Conservation (phyloP, 352 stramenopile species). For the Pythium utonaiense region DNA sequence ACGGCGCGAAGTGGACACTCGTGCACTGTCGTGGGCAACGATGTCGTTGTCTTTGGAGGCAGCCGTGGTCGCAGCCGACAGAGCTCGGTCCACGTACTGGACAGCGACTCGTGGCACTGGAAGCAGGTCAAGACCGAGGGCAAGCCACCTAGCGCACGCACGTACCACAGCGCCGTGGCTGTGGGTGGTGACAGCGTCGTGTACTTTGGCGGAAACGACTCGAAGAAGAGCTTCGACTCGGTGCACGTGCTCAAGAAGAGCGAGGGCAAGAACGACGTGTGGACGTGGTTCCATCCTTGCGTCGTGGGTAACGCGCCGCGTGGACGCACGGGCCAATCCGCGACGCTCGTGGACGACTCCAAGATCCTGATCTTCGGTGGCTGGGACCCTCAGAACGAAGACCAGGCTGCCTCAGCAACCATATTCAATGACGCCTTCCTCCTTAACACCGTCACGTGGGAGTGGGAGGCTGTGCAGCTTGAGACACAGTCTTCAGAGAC, state of each 20-base stretch:
- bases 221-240: slow-evolving; percentile 87
- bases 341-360: slow-evolving; percentile 79
- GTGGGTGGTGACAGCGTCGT: slow-evolving; percentile 72
- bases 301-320: slow-evolving; percentile 69
- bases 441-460: slow-evolving; percentile 89
- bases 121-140: slow-evolving; percentile 82
- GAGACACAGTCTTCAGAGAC: slow-evolving; percentile 11
- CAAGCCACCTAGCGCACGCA: slow-evolving; percentile 82
- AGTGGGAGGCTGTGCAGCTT: slow-evolving; percentile 75
- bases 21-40: slow-evolving; percentile 66
- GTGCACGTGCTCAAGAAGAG: slow-evolving; percentile 89
- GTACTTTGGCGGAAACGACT: slow-evolving; percentile 93
- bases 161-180: slow-evolving; percentile 87
- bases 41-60: slow-evolving; percentile 80
- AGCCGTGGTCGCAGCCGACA: slow-evolving; percentile 66
- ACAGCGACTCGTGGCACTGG: slow-evolving; percentile 89
- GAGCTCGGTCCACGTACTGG: slow-evolving; percentile 71
- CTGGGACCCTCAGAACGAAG: slow-evolving; percentile 88
- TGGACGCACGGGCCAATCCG: slow-evolving; percentile 86
- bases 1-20: slow-evolving; percentile 66
- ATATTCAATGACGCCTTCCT: slow-evolving; percentile 90
- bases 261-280: slow-evolving; percentile 32
- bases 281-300: slow-evolving; percentile 87
- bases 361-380: slow-evolving; percentile 92
- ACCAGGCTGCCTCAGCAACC: slow-evolving; percentile 27